Base-by-base conservation (phyloP, 2,329 filamentous ascomycete genomes). In the Aspergillus spinulosporus region DNA sequence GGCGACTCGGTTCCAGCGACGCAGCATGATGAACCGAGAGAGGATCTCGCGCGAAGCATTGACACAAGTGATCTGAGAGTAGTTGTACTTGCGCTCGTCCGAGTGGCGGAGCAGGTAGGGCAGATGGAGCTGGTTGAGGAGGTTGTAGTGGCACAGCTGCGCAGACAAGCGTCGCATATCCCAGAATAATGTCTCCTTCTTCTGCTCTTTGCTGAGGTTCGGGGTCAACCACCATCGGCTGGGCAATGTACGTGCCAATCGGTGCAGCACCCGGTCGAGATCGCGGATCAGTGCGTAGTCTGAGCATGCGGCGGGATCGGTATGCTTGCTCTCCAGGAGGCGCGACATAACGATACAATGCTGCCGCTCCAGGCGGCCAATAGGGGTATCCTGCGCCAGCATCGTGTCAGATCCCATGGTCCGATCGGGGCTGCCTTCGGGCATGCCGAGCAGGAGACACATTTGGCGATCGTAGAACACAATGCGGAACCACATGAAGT, bases 81-180 rank as follows among this genome's bases (percentile, higher is more conserved):
- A 53, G 5, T 54, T 48, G 12, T 46, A 40, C 11, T 15, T 32
- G n/a, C 4, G 36, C 2, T 39, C 43, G 2, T 29, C 15, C 2
- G 29, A 21, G 11, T 29, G n/a, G 21, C 50, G 36, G 4, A 52
- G 15, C 6, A 52, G 12, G 15, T 52, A 51, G 32, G 47, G 47
- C 28, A 53, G 32, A 49, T 58, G 47, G 3, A 52, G 14, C 9
- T 34, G 37, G 34, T 47, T 12, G 15, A 51, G 42, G 42, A 50
- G 15, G 15, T 37, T 49, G 32, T 49, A 49, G 34, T 49, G 15
- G 8, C 12, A 34, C 1, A 47, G 6, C 1, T 47, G 45, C 4
- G 4, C 29, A 4, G 29, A 8, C 4, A 46, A 3, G 1, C 28
- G 43, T 1, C 26, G 26, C 11, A 21, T 46, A 31, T 46, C 43